A percentile compares a stretch with the other conserved stretches of the same genome.
Evolutionary conservation across 441 rosid genomes (phyloP).

Genomic region (Omphalea diandra): DNA sequence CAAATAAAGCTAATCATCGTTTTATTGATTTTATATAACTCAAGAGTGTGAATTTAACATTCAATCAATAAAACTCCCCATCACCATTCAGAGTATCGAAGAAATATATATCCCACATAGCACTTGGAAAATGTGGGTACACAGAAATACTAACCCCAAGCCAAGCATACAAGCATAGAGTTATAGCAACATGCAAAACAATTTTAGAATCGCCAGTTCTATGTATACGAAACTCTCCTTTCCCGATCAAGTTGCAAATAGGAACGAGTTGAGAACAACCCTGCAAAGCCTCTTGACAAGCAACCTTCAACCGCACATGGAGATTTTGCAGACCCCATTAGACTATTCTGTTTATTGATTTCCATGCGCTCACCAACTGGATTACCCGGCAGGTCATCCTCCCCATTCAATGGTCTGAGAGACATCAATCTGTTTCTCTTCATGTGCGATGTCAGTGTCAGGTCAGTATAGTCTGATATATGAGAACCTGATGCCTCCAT

Average conservation of each 20-base stretch:
- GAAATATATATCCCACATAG: neutral
- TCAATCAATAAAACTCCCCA: conserved; percentile 7
- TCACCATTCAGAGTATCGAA: neutral
- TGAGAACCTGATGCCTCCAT: conserved; percentile 34
- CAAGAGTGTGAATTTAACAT: neutral
- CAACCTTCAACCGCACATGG: conserved; percentile 74
- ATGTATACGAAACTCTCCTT: conserved; percentile 45
- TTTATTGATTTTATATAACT: conserved; percentile 3
- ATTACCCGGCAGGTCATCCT: conserved; percentile 23
- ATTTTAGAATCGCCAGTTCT: conserved; percentile 15
- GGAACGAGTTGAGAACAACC: conserved; percentile 56
- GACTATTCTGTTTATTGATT: conserved; percentile 39
- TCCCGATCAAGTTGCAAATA: conserved; percentile 49
- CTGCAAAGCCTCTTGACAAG: conserved; percentile 81
- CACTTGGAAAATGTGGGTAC: conserved; percentile 1
- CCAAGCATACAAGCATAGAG: neutral
- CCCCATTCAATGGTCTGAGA: conserved; percentile 26
- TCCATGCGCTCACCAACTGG: conserved; percentile 49
- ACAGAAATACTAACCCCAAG: conserved; percentile 5
- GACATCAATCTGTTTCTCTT: conserved; percentile 47
- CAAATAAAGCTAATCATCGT: neutral
- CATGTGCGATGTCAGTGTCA: conserved; percentile 17
- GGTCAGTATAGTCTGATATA: conserved; percentile 16
- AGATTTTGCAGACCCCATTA: conserved; percentile 50
- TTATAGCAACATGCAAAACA: neutral